Evolutionary conservation across 805 yeast genomes (phyloP), one percentile per base, ranked within the genome.

Genomic region (Schwanniomyces polymorphus): DNA sequence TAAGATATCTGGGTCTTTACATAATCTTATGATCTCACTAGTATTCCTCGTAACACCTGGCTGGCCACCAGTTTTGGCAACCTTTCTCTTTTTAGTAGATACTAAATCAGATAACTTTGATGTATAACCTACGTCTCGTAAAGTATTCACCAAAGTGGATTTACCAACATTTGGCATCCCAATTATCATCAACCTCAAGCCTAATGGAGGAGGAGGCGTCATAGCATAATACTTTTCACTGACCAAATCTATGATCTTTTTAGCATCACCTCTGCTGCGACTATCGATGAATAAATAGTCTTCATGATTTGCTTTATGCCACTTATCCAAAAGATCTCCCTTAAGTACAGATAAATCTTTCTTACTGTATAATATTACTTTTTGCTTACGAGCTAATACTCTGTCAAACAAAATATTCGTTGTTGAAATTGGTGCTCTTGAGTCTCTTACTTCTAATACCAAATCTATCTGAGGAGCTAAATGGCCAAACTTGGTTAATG

Each of bases 141-240:
- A 67, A 0, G 85, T 74, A 59, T 94, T 94, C 25, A 91, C 85
- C 41, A 94, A 63, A 0, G 97, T 86, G 10, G 96, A 87, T 65
- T 94, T 94, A 0, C 99, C 99, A n/a, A 91, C 96, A 62, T 94
- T 94, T 1, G 99, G 99, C 94, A 94, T 88, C 0, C 99, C 99
- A 6, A 86, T 84, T 39, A 92, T 80, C 73, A 91, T 73, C 47
- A 88, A 65, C 18, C 91, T 67, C 41, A 87, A 70, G 0, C 98
- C 98, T 49, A 91, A 65, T 0, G 97, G 95, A 1, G 84, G 80
- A 0, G 92, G 89, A 0, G 91, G 88, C 16, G 63, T 64, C 76
- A 82, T 70, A 4, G 61, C 51, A 25, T 64, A 51, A 55, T 79
- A 76, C 44, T 69, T 67, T 44, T 76, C 72, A 31, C 72, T 72